These are phyloP conservation scores for Ephemerocybe angulata DNA, from an alignment of 768 basidiomycete species.

Conservation along the genomic window DNA sequence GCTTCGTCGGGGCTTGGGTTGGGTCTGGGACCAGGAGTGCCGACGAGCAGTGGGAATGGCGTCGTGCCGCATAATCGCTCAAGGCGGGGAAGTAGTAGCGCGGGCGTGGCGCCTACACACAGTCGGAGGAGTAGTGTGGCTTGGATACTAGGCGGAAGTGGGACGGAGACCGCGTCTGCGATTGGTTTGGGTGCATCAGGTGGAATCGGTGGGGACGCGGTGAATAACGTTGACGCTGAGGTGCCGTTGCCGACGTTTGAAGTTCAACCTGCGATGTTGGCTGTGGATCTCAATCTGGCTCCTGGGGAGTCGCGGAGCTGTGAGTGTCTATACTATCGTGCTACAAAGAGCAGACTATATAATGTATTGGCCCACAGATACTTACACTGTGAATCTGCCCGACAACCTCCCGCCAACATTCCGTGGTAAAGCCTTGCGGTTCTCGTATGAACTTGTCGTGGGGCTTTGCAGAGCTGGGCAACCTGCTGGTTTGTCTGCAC, in stretches of 20 bases:
- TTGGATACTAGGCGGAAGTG: neutral
- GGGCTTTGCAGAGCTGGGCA: conserved; percentile 72
- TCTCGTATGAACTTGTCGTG: conserved; percentile 88
- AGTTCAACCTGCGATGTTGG: conserved; percentile 81
- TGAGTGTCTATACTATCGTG: conserved; percentile 37
- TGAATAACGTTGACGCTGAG: conserved; percentile 47
- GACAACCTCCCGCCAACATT: conserved; percentile 86
- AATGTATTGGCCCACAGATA: conserved; percentile 45
- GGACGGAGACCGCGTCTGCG: conserved; percentile 14
- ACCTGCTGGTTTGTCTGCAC: conserved; percentile 13
- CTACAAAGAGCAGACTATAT: neutral
- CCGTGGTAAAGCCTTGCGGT: conserved; percentile 75
- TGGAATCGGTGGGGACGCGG: conserved; percentile 1
- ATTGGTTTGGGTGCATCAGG: conserved; percentile 6
- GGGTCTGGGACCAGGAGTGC: neutral
- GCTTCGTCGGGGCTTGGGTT: neutral
- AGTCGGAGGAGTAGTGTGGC: conserved; percentile 1
- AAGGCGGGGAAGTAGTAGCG: neutral
- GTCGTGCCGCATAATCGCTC: neutral
- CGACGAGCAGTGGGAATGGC: neutral
- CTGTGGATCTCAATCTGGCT: conserved; percentile 75
- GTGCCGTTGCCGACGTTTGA: conserved; percentile 80
- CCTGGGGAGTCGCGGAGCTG: conserved; percentile 87
- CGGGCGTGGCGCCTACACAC: neutral
- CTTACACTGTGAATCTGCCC: conserved; percentile 75